phyloP scores from a whole-genome alignment of 257 asterid genomes.

The Vinca minor region DNA sequence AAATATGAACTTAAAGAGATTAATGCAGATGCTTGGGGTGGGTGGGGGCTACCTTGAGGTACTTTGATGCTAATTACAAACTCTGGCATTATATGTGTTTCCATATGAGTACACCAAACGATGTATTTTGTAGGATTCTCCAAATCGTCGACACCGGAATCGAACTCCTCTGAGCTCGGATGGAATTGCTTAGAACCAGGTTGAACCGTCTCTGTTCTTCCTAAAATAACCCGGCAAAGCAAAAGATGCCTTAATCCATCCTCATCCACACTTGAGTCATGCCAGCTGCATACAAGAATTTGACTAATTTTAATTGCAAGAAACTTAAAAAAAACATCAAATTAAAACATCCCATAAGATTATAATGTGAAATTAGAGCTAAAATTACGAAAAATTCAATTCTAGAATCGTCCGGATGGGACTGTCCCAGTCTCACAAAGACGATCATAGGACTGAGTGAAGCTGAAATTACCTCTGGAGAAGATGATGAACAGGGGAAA shows the following conservation, averaged over 20 bases:
- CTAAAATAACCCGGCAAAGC: conserved; percentile 36
- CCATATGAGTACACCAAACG: conserved; percentile 26
- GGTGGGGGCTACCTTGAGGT: conserved; percentile 16
- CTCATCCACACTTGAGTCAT: conserved; percentile 20
- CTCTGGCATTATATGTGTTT: conserved; percentile 27
- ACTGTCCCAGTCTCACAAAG: too few relatives aligned
- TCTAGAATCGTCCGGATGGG: too few relatives aligned
- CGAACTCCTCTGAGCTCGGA: conserved; percentile 24
- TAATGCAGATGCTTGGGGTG: neutral
- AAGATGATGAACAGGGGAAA: conserved; percentile 14
- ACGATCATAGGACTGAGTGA: too few relatives aligned
- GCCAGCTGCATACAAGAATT: conserved; percentile 15
- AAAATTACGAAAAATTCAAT: too few relatives aligned
- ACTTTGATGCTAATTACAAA: conserved; percentile 25
- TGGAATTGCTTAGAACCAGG: conserved; percentile 25
- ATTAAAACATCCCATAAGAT: neutral
- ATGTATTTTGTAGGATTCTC: conserved; percentile 25
- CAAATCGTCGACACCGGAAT: conserved; percentile 29
- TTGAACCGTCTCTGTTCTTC: conserved; percentile 24
- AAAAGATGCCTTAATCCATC: conserved; percentile 24
- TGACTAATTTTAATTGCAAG: neutral
- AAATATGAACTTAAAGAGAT: neutral
- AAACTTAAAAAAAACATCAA: neutral
- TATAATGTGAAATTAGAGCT: neutral
- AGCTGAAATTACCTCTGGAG: conserved; percentile 13